Evolutionary conservation across 2,329 filamentous ascomycete species (phyloP).

Genomic region (Davidsoniella neocaledoniae): DNA sequence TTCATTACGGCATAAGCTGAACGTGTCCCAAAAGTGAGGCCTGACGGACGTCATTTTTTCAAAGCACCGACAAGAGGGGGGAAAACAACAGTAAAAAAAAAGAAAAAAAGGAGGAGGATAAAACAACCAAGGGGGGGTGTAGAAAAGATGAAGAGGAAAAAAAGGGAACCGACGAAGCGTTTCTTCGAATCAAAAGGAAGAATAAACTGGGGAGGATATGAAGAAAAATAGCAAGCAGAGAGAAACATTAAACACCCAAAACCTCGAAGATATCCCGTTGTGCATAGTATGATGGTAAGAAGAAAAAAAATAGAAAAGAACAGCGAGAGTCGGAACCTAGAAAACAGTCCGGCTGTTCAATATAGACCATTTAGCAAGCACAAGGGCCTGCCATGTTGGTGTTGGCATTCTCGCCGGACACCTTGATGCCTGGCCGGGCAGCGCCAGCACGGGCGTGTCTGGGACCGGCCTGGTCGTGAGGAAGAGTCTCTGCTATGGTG

Average conservation of each 20-base stretch:
- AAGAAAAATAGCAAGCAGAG: conserved; percentile 2
- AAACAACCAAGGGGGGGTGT: neutral
- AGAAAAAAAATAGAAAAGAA: conserved; percentile 3
- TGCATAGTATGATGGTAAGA: conserved; percentile 4
- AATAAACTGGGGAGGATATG: neutral
- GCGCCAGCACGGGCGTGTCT: conserved; percentile 58
- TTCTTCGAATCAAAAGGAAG: neutral
- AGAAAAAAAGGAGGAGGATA: neutral
- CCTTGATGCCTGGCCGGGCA: conserved; percentile 37
- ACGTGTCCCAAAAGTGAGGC: too few relatives aligned
- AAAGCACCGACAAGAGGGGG: neutral
- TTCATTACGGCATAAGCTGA: too few relatives aligned
- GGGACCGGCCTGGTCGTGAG: conserved; percentile 88
- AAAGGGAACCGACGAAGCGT: neutral
- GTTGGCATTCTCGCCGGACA: conserved; percentile 39
- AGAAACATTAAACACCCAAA: conserved; percentile 8
- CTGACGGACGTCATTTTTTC: too few relatives aligned
- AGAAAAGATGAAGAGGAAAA: neutral
- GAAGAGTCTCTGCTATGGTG: conserved; percentile 92
- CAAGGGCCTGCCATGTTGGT: conserved; percentile 39
- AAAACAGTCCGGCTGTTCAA: neutral
- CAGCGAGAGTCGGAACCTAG: neutral
- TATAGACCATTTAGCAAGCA: conserved; percentile 29
- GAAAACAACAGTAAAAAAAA: neutral
- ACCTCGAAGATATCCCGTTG: conserved; percentile 5